A percentile compares a stretch with the other conserved stretches of the same genome.
Evolutionary conservation across 2,329 filamentous ascomycete genomes (phyloP).

Genomic region (Cadophora sp.): DNA sequence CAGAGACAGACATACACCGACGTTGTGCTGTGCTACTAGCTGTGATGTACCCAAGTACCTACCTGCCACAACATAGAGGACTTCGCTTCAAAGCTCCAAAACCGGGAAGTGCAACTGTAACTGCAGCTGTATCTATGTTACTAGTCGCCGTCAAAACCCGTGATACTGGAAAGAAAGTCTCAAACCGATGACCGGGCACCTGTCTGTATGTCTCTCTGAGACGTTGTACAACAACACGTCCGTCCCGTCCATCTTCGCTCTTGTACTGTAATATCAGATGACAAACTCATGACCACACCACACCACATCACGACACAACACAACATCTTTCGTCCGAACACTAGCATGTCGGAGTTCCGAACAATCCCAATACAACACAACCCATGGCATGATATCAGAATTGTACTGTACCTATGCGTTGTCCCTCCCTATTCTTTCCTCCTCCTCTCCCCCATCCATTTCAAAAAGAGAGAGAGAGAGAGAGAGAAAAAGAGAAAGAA

Average conservation of each 20-base stretch:
- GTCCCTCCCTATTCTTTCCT: background rate
- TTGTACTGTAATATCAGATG: constrained; percentile 10
- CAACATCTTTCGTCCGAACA: constrained; percentile 9
- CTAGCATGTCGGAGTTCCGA: background rate
- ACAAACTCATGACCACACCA: background rate
- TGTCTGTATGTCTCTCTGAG: too few species aligned
- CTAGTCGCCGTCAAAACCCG: background rate
- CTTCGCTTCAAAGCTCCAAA: background rate
- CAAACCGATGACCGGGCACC: background rate
- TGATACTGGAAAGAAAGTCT: background rate
- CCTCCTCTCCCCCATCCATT: too few species aligned
- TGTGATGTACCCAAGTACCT: background rate
- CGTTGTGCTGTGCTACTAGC: background rate
- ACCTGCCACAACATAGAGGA: background rate
- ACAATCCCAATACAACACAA: too few species aligned
- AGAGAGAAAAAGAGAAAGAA: too few species aligned
- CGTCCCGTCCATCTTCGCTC: background rate
- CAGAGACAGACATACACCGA: background rate
- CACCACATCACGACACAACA: background rate
- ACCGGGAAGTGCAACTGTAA: background rate
- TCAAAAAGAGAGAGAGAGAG: too few species aligned
- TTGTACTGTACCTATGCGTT: constrained; percentile 3
- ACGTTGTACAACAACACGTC: too few species aligned
- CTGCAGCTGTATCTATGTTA: background rate
- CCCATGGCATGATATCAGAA: background rate